These are phyloP conservation scores for Penicillium sp. DNA, from an alignment of 2,329 filamentous ascomycete genomes.

Conservation along the genomic window DNA sequence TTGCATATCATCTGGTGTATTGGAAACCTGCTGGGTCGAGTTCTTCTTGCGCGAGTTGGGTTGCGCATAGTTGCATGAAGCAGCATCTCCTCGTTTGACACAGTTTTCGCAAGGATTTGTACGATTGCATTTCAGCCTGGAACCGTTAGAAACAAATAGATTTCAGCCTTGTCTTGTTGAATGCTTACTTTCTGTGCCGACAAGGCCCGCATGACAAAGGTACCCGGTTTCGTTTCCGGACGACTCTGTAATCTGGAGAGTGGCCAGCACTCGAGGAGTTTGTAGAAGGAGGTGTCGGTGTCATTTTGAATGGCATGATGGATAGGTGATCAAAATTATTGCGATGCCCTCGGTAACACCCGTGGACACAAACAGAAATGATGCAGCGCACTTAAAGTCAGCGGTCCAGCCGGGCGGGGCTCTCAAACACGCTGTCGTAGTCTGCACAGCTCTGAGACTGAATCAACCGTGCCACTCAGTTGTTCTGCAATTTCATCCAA, in stretches of 20 bases:
- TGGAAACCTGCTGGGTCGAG: slow-evolving; percentile 55
- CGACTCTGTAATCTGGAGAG: slow-evolving; percentile 84
- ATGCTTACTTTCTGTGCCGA: slow-evolving; percentile 78
- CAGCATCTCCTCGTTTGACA: slow-evolving; percentile 77
- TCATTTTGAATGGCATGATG: slow-evolving; percentile 31
- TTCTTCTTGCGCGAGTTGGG: slow-evolving; percentile 70
- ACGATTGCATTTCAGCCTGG: slow-evolving; percentile 85
- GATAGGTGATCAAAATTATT: not conserved
- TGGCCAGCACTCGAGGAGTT: slow-evolving; percentile 73
- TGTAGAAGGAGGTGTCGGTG: slow-evolving; percentile 52
- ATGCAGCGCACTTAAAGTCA: not conserved
- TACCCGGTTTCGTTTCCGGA: slow-evolving; percentile 87
- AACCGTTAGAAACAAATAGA: slow-evolving; percentile 9
- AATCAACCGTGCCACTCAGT: not conserved
- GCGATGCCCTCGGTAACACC: too few species aligned
- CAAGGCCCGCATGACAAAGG: slow-evolving; percentile 91
- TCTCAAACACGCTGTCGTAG: not conserved
- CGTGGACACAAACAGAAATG: not conserved
- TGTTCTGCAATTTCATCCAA: not conserved
- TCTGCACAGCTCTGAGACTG: not conserved
- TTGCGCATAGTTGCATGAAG: slow-evolving; percentile 80
- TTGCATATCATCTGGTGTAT: slow-evolving; percentile 91
- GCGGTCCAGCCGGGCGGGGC: not conserved
- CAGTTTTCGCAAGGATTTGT: slow-evolving; percentile 92
- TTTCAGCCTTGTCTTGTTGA: slow-evolving; percentile 7